phyloP scores from a whole-genome alignment of 2,329 filamentous ascomycete species.

The Pseudopithomyces maydicus region DNA sequence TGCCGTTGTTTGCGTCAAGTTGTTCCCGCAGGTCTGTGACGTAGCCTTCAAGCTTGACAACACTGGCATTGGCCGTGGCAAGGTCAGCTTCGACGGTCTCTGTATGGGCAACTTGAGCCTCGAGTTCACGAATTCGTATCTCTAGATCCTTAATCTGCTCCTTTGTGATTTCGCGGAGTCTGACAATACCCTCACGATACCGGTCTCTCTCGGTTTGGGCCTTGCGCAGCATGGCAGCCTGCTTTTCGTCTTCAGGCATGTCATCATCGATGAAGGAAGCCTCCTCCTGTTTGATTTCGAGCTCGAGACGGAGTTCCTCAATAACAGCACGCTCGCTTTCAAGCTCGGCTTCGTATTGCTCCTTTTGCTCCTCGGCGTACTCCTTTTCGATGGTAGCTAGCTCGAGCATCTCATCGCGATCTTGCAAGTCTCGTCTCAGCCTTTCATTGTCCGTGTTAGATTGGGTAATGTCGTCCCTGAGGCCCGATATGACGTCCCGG shows the following conservation, averaged over 20 bases:
- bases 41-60: constrained; percentile 69
- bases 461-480: constrained; percentile 75
- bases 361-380: constrained; percentile 93
- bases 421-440: constrained; percentile 72
- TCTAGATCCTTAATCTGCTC: constrained; percentile 81
- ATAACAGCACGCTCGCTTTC: constrained; percentile 76
- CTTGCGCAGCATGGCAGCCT: constrained; percentile 86
- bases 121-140: constrained; percentile 50
- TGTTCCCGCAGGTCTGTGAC: constrained; percentile 89
- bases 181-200: constrained; percentile 80
- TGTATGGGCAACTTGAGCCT: constrained; percentile 35
- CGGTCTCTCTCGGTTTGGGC: constrained; percentile 91
- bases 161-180: constrained; percentile 84
- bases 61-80: background rate
- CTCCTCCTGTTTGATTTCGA: constrained; percentile 85
- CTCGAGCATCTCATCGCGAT: constrained; percentile 85
- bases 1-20: constrained; percentile 83
- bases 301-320: constrained; percentile 86
- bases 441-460: constrained; percentile 62
- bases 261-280: constrained; percentile 82
- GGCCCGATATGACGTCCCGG: constrained; percentile 76
- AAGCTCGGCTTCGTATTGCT: constrained; percentile 75
- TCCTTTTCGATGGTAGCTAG: constrained; percentile 88
- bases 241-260: constrained; percentile 85
- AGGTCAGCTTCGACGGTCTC: constrained; percentile 49